These are phyloP conservation scores for Ambrosia hybrid DNA, from an alignment of 140 eudicot genomes.

Conservation along the genomic window DNA sequence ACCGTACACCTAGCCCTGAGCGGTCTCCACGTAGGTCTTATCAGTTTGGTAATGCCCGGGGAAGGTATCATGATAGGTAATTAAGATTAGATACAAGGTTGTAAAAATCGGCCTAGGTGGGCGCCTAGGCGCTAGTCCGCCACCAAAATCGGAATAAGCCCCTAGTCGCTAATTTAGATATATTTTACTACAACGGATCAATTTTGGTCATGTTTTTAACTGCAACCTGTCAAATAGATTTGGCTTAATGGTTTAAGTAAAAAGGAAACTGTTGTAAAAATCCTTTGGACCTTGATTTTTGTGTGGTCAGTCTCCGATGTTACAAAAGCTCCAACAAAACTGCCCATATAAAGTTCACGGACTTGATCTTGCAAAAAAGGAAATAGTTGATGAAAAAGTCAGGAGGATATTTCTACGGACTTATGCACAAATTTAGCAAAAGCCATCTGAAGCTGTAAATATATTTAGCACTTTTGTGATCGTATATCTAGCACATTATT, in stretches of 20 bases:
- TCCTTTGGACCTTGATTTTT: too few relatives aligned
- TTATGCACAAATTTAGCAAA: not conserved
- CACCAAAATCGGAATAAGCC: too few relatives aligned
- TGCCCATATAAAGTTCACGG: not conserved
- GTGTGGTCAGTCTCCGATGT: not conserved
- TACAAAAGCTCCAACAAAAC: not conserved
- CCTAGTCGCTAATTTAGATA: too few relatives aligned
- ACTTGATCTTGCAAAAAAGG: not conserved
- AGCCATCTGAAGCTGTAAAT: not conserved
- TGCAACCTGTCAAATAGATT: not conserved
- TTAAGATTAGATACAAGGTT: not conserved
- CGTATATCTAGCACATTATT: not conserved
- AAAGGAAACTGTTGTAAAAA: not conserved
- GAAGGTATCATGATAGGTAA: slow-evolving; percentile 74
- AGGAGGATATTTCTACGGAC: not conserved
- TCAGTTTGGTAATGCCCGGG: slow-evolving; percentile 50
- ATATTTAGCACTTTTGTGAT: not conserved
- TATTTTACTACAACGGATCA: not conserved
- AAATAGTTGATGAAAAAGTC: not conserved
- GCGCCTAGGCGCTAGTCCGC: too few relatives aligned
- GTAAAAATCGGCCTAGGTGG: too few relatives aligned
- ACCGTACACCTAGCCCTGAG: slow-evolving; percentile 88
- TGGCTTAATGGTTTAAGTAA: not conserved
- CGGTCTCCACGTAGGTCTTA: slow-evolving; percentile 62
- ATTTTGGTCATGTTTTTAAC: not conserved